Evolutionary conservation across 768 basidiomycete species (phyloP), one percentile per base, ranked within the genome.

Genomic region (Rhizopogon salebrosus): DNA sequence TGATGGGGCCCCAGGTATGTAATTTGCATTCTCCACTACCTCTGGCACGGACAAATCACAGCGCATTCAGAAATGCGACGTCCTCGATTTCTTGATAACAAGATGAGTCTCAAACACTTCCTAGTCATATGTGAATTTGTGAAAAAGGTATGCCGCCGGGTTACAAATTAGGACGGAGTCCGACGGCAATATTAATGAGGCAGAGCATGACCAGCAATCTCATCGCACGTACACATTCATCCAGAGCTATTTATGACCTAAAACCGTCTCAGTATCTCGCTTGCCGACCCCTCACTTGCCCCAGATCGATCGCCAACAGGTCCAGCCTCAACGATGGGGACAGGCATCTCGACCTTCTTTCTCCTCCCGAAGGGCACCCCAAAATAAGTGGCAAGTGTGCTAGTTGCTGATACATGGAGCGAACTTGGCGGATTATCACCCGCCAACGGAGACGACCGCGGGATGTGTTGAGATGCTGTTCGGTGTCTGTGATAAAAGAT

Each of bases 331-430:
- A 37, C 37, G 57, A 59, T 71, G 59, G 66, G 55, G 61, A 57
- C 11, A 62, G 54, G 42, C 23, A 31, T 37, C n/a, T 55, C 59
- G 16, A 52, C 46, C 45, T 57, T 64, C 63, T 77, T 83, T 65
- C 75, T 80, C 48, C 82, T 73, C 27, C 83, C 82, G 62, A 87
- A 85, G 2, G 81, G 68, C 49, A 81, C 78, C 1, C 84, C 84
- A 81, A 80, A 86, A 64, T 78, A 69, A 54, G 70, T 80, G 10
- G 82, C 80, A 18, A 85, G 62, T 10, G 84, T 76, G 36, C 76
- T 75, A 11, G 78, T 74, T 5, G 82, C 75, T 4, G 76, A 77
- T 38, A 70, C 48, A 11, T 68, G 60, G 18, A 73, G 67, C 31
- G 31, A 36, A 46, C 6, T 26, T 43, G 51, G 51, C 9, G 45